Base-by-base conservation (phyloP, 225 moss, liverwort and hornwort genomes). In the Neckera pumila region DNA sequence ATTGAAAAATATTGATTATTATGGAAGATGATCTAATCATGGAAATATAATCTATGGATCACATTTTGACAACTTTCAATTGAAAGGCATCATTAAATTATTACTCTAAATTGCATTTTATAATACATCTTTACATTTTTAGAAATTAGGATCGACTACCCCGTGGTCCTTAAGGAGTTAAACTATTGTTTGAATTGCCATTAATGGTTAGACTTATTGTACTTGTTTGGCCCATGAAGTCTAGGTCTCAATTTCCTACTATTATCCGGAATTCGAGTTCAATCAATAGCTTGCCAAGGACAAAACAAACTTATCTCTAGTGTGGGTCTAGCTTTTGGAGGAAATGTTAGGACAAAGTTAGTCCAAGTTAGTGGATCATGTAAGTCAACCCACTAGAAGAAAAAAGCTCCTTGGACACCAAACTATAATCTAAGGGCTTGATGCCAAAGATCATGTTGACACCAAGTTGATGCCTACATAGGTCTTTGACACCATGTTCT, bases 151-250 rank as follows among this genome's bases (percentile, higher is more conserved):
- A n/a, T n/a, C 2, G 11, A 67, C n/a, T 67, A 67, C 12, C 20
- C 3, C 3, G 6, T n/a, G 1, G 6, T 67, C 7, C 0, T n/a
- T 21, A 21, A n/a, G 12, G 11, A 1, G 12, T 67, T n/a, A 12
- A 67, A n/a, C 22, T 67, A n/a, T 12, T n/a, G 3, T 1, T 6
- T 67, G 11, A 10, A 67, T 67, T 38, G 22, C 12, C 22, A 38
- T 22, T 66, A 36, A 20, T 36, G 66, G 7, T 33, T 33, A 2
- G 17, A 64, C 8, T 64, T 33, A 17, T 65, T 17, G 17, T 36
- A 36, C 5, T 36, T 36, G 14, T 28, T 61, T 61, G 30, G 22
- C 7, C 16, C 31, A 15, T 31, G 31, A 63, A 63, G 63, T 63
- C 63, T 63, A 63, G 31, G 15, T 0, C 8, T 63, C 31, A 63